These are phyloP conservation scores for Malbranchea zuffiana DNA, from an alignment of 2,329 filamentous ascomycete species.

Conservation along the genomic window DNA sequence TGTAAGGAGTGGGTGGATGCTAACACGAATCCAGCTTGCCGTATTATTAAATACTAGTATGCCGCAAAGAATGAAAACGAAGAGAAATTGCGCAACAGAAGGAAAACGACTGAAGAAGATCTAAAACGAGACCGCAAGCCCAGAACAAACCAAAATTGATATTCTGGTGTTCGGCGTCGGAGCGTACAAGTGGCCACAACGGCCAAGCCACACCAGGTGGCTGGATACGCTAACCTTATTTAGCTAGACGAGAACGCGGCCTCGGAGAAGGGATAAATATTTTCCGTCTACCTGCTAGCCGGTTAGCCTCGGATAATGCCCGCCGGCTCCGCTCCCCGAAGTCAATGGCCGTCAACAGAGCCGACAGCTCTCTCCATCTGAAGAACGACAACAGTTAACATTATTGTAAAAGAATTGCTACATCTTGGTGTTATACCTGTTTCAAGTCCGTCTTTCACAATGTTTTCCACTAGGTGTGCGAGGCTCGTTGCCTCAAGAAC, in stretches of 20 bases:
- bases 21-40: no score
- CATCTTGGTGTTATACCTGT: no score
- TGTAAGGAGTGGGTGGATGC: background rate
- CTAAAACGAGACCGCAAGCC: background rate
- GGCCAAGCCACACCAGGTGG: no score
- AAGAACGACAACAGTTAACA: no score
- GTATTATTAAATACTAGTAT: background rate
- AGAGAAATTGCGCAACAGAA: background rate
- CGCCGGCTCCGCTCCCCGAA: background rate
- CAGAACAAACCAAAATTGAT: no score
- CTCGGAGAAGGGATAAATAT: no score
- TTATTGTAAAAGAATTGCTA: no score
- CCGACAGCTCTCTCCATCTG: background rate
- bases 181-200: no score
- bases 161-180: no score
- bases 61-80: background rate
- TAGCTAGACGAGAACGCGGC: no score
- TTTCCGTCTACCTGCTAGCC: no score
- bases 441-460: slow-evolving; percentile 19
- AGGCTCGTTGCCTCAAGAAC: slow-evolving; percentile 50
- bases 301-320: slow-evolving; percentile 21
- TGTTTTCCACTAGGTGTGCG: slow-evolving; percentile 42
- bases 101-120: background rate
- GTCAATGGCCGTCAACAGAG: background rate
- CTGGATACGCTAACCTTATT: no score